Evolutionary conservation across 345 rosid species (phyloP).

Genomic region (Salix udensis): DNA sequence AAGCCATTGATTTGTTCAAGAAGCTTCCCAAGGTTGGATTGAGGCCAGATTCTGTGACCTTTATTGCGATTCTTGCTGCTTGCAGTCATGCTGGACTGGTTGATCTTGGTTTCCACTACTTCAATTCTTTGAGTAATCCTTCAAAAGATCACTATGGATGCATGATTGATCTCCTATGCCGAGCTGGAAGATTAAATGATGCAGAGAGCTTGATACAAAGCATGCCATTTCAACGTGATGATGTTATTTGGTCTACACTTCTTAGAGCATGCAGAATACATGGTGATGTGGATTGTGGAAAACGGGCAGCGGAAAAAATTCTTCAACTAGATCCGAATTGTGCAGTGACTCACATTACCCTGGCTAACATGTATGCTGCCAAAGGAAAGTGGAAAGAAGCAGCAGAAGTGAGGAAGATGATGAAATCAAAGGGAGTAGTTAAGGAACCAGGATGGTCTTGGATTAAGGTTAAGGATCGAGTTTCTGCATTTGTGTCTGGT

Average conservation of each 20-base stretch:
- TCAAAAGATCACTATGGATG: conserved; percentile 88
- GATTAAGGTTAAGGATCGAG: conserved; percentile 52
- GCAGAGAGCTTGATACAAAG: conserved; percentile 67
- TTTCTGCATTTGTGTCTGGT: conserved; percentile 63
- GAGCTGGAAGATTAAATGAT: conserved; percentile 64
- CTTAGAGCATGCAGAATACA: conserved; percentile 62
- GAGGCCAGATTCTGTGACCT: conserved; percentile 71
- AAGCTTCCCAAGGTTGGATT: conserved; percentile 47
- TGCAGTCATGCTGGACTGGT: conserved; percentile 80
- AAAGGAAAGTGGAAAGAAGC: conserved; percentile 78
- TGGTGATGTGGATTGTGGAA: conserved; percentile 64
- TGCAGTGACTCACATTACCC: conserved; percentile 68
- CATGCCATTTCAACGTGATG: conserved; percentile 66
- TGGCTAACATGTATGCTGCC: conserved; percentile 70
- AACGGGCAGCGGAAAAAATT: conserved; percentile 56
- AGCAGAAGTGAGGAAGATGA: conserved; percentile 58
- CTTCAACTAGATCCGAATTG: conserved; percentile 65
- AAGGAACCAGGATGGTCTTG: conserved; percentile 93
- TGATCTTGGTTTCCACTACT: conserved; percentile 72
- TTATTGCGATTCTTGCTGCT: conserved; percentile 78
- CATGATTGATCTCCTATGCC: conserved; percentile 83
- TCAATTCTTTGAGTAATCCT: conserved; percentile 59
- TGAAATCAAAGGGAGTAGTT: conserved; percentile 67
- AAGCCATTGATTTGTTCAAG: conserved; percentile 72
- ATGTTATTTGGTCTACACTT: conserved; percentile 84